phyloP scores from a whole-genome alignment of 257 asterid species.

The Eucommia ulmoides region DNA sequence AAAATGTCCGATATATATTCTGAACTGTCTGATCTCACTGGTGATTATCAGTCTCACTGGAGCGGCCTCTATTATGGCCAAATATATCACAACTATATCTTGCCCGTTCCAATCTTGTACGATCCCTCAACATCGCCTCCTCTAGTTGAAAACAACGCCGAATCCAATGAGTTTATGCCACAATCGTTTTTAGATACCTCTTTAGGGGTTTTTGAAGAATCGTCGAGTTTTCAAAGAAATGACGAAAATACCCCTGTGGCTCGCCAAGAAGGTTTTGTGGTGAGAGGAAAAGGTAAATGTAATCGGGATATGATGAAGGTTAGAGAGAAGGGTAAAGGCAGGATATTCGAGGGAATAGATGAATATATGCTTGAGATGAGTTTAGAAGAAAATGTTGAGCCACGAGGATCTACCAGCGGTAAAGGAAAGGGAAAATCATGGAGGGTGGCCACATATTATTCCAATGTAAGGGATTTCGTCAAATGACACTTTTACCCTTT shows the following conservation, averaged over 20 bases:
- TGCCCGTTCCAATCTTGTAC: background rate
- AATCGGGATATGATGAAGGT: too few species aligned
- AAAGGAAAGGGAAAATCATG: background rate
- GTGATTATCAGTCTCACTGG: background rate
- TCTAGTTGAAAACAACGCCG: background rate
- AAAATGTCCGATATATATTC: background rate
- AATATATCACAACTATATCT: background rate
- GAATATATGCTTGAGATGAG: background rate
- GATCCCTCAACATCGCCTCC: background rate
- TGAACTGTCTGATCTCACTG: background rate
- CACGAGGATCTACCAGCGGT: background rate
- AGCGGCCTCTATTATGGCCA: background rate
- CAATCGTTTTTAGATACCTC: slow-evolving; percentile 2
- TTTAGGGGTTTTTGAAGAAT: background rate
- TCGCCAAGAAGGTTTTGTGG: background rate
- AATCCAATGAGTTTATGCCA: slow-evolving; percentile 14
- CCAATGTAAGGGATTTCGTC: background rate
- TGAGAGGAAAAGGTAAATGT: background rate
- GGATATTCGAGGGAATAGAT: too few species aligned
- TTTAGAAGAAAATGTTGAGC: background rate
- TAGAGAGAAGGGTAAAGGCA: too few species aligned
- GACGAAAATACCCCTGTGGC: background rate
- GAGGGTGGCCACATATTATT: background rate
- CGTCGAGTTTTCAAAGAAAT: background rate
- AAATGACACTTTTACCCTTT: background rate